Evolutionary conservation across 306 rosid species (phyloP).

Genomic region (Clitoria ternatea): DNA sequence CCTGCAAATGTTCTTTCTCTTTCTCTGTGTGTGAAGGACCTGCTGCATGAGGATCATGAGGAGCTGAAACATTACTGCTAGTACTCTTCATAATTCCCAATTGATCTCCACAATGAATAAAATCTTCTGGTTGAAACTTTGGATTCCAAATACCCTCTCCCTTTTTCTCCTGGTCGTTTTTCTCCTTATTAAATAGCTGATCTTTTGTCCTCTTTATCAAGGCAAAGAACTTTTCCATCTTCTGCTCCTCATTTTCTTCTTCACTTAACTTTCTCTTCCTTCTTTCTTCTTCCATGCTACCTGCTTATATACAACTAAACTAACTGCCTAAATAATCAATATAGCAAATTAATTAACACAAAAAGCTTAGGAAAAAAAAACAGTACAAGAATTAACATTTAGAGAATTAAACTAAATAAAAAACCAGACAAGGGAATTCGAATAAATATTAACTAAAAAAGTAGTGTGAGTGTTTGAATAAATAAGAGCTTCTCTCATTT

Average conservation of each 20-base stretch:
- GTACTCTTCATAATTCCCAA: neutral
- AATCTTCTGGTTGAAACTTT: slow-evolving; percentile 68
- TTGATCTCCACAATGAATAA: slow-evolving; percentile 37
- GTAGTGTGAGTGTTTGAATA: too few relatives aligned
- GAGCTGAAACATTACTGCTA: neutral
- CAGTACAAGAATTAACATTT: neutral
- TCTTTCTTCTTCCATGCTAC: slow-evolving; percentile 54
- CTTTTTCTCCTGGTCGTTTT: neutral
- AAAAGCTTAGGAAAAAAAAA: too few relatives aligned
- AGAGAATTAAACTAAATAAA: too few relatives aligned
- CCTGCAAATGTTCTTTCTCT: slow-evolving; percentile 10
- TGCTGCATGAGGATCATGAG: neutral
- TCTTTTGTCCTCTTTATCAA: slow-evolving; percentile 67
- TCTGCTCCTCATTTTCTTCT: slow-evolving; percentile 49
- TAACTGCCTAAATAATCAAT: too few relatives aligned
- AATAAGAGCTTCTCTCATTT: too few relatives aligned
- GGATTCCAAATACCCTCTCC: slow-evolving; percentile 55
- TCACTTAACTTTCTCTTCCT: slow-evolving; percentile 52
- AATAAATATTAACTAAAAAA: too few relatives aligned
- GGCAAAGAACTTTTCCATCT: slow-evolving; percentile 66
- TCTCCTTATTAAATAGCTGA: slow-evolving; percentile 10
- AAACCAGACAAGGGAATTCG: too few relatives aligned
- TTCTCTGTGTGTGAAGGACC: slow-evolving; percentile 29
- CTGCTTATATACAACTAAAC: too few relatives aligned
- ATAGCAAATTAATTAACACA: too few relatives aligned